Conservation (phyloP, 495 filamentous ascomycete species). For the Annulohypoxylon maeteangense region DNA sequence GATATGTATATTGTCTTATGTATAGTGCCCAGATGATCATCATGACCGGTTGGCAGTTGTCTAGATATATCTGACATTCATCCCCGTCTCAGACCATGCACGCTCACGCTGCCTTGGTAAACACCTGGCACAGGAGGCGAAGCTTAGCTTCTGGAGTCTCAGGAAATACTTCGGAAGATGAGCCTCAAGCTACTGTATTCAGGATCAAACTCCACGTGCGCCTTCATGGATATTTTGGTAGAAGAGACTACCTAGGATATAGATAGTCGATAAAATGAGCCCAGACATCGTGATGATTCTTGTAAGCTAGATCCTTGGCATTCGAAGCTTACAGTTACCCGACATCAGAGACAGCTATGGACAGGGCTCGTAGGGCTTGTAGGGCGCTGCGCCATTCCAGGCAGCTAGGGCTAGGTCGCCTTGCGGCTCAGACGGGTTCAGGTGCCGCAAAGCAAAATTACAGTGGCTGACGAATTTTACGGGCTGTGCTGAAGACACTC, state of each 20-base stretch:
- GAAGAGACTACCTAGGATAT: background rate
- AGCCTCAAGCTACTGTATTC: slow-evolving; percentile 13
- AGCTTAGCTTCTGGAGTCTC: background rate
- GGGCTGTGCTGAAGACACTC: slow-evolving; percentile 2
- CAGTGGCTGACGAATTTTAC: slow-evolving; percentile 17
- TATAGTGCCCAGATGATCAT: background rate
- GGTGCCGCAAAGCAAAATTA: slow-evolving; percentile 10
- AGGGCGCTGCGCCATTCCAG: slow-evolving; percentile 19
- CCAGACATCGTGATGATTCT: slow-evolving; percentile 10
- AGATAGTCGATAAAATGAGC: background rate
- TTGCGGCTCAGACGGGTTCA: slow-evolving; percentile 17
- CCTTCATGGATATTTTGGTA: background rate
- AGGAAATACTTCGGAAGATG: background rate
- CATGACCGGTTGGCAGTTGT: background rate
- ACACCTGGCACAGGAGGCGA: slow-evolving; percentile 8
- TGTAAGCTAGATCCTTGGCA: slow-evolving; percentile 5
- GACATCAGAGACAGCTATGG: background rate
- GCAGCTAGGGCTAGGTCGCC: slow-evolving; percentile 6
- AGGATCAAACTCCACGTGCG: slow-evolving; percentile 20
- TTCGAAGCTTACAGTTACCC: background rate
- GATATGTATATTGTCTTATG: slow-evolving; percentile 7
- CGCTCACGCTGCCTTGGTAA: no score
- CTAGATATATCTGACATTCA: background rate
- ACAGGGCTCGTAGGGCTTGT: slow-evolving; percentile 18
- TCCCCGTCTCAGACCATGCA: background rate